Conservation (phyloP, 2,329 filamentous ascomycete species). For the Xylariaceae sp. region DNA sequence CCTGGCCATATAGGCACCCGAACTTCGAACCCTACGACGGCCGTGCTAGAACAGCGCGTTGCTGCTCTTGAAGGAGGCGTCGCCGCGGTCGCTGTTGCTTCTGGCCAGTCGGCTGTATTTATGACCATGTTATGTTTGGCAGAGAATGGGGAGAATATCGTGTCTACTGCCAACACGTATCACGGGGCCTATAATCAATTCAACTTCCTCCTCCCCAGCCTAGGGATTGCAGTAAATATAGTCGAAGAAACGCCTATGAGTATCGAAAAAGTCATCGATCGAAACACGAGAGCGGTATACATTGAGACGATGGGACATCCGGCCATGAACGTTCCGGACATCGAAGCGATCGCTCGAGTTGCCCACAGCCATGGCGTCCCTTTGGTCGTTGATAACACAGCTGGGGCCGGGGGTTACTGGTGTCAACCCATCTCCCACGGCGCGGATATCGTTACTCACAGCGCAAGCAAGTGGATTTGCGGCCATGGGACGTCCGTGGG, state of each 20-base stretch:
- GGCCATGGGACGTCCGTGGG: conserved; percentile 88
- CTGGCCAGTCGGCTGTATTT: conserved; percentile 86
- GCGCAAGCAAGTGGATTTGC: conserved; percentile 91
- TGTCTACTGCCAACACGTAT: conserved; percentile 84
- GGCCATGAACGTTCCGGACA: conserved; percentile 84
- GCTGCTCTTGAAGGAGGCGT: conserved; percentile 88
- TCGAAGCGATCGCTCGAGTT: conserved; percentile 77
- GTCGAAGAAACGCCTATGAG: conserved; percentile 74
- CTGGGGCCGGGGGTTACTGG: conserved; percentile 80
- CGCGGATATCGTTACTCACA: conserved; percentile 88
- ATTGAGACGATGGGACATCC: conserved; percentile 90
- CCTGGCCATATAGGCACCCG: conserved; percentile 64
- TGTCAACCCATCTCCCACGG: conserved; percentile 82
- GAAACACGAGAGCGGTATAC: conserved; percentile 86
- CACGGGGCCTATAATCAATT: conserved; percentile 94
- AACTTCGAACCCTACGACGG: conserved; percentile 68
- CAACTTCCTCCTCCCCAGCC: conserved; percentile 79
- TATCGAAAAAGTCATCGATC: conserved; percentile 77
- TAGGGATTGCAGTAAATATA: conserved; percentile 85
- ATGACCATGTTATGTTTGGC: conserved; percentile 80
- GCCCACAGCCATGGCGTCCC: conserved; percentile 68
- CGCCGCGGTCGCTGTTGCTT: conserved; percentile 80
- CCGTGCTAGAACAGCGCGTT: conserved; percentile 91
- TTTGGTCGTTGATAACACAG: conserved; percentile 81
- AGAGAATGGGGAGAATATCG: conserved; percentile 83